Evolutionary conservation across 2,329 filamentous ascomycete species (phyloP).

Genomic region (Alternaria sp.): DNA sequence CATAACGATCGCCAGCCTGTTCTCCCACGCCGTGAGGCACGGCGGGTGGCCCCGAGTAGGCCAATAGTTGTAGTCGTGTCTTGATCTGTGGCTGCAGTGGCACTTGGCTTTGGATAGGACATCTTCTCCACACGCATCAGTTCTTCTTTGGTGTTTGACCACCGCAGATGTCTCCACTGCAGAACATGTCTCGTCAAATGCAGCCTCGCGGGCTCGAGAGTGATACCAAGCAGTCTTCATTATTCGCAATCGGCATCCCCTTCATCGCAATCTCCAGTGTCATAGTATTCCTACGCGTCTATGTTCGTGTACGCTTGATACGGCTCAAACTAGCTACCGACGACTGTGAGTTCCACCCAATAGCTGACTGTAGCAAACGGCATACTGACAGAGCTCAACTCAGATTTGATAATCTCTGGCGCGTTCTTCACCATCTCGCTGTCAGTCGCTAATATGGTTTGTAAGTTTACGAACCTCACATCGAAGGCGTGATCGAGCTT

Average conservation of each 20-base stretch:
- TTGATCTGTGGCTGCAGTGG: not conserved
- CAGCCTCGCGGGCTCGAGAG: not conserved
- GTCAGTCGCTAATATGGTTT: not conserved
- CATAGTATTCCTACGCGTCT: not conserved
- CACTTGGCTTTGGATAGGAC: not conserved
- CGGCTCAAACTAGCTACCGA: not conserved
- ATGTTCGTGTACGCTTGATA: not conserved
- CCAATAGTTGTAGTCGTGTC: not conserved
- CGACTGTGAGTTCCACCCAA: not conserved
- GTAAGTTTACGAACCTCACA: not conserved
- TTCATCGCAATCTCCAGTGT: not conserved
- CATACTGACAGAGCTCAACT: not conserved
- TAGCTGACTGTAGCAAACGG: fast-evolving
- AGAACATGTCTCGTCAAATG: not conserved
- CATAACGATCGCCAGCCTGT: not conserved
- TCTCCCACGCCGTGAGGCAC: not conserved
- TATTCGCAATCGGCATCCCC: not conserved
- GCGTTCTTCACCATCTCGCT: not conserved
- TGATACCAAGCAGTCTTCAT: not conserved
- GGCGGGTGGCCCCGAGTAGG: not conserved
- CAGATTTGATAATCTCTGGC: not conserved
- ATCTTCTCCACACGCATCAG: not conserved
- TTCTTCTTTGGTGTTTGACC: not conserved
- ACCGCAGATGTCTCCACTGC: not conserved
- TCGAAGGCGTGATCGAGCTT: not conserved